These are phyloP conservation scores for Suillus alpinus DNA, from an alignment of 768 basidiomycete genomes.

Conservation along the genomic window DNA sequence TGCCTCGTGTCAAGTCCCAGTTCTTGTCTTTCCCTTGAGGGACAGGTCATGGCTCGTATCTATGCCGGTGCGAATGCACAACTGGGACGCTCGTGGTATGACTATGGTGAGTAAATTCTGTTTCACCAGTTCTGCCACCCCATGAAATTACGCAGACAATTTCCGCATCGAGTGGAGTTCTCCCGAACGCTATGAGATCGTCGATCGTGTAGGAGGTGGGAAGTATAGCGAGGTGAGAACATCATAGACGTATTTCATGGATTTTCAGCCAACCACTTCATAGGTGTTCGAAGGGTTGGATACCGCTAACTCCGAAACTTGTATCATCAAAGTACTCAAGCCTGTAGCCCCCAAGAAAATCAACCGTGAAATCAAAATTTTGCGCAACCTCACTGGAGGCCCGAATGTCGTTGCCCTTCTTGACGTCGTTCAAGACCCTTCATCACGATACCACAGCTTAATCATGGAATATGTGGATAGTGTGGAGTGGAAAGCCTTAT, in stretches of 20 bases:
- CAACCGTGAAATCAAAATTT: conserved; percentile 72
- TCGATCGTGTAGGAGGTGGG: conserved; percentile 60
- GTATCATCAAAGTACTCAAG: conserved; percentile 71
- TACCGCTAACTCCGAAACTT: conserved; percentile 49
- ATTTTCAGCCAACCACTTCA: background rate
- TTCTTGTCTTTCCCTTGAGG: conserved; percentile 14
- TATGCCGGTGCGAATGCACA: conserved; percentile 58
- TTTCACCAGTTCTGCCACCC: background rate
- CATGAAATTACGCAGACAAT: conserved; percentile 41
- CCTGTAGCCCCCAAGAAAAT: conserved; percentile 67
- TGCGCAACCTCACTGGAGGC: conserved; percentile 66
- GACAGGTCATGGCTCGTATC: conserved; percentile 42
- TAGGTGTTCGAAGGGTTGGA: conserved; percentile 63
- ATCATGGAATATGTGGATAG: conserved; percentile 70
- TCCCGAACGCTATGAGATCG: conserved; percentile 67
- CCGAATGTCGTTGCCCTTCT: conserved; percentile 66
- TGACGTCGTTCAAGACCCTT: conserved; percentile 68
- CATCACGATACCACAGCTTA: conserved; percentile 59
- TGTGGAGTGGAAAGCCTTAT: conserved; percentile 62
- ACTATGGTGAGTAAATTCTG: conserved; percentile 46
- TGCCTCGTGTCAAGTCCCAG: conserved; percentile 15
- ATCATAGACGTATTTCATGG: background rate
- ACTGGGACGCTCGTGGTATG: conserved; percentile 59
- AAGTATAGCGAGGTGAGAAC: conserved; percentile 59
- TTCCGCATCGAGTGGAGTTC: conserved; percentile 60